Percentiles rank a stretch among this genome's conserved stretches.
These are phyloP conservation scores for Akanthomyces lecanii DNA, from an alignment of 2,329 filamentous ascomycete species.

Conservation along the genomic window DNA sequence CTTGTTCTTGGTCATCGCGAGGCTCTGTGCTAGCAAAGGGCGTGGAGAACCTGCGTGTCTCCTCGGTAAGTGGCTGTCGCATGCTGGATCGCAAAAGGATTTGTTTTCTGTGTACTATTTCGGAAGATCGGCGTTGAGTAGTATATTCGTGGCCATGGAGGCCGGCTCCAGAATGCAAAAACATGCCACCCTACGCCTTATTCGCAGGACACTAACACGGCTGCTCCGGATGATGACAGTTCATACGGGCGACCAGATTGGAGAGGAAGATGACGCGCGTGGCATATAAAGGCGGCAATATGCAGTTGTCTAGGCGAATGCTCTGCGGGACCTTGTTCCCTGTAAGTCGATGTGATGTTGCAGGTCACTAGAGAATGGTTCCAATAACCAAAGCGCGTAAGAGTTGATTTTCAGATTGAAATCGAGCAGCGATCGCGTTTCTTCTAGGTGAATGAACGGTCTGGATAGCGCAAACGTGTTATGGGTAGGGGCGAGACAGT, in stretches of 20 bases:
- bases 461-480: background rate
- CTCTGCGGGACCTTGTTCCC: background rate
- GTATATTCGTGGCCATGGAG: constrained; percentile 59
- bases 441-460: background rate
- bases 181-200: constrained; percentile 40
- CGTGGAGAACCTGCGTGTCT: constrained; percentile 20
- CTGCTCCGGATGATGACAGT: background rate
- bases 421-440: background rate
- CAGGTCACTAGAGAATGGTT: background rate
- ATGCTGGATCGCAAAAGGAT: constrained; percentile 42
- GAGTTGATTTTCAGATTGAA: background rate
- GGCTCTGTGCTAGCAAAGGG: background rate
- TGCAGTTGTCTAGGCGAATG: background rate
- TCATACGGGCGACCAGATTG: background rate
- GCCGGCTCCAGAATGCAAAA: constrained; percentile 55
- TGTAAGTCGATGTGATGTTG: background rate
- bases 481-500: background rate
- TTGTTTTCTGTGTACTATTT: constrained; percentile 33
- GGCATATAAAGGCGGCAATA: background rate
- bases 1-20: background rate
- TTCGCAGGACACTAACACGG: background rate
- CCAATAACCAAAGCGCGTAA: background rate
- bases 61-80: constrained; percentile 31
- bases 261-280: background rate
- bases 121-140: constrained; percentile 30